phyloP scores from a whole-genome alignment of 129 eudicot species.

The Tanacetum coccineum region DNA sequence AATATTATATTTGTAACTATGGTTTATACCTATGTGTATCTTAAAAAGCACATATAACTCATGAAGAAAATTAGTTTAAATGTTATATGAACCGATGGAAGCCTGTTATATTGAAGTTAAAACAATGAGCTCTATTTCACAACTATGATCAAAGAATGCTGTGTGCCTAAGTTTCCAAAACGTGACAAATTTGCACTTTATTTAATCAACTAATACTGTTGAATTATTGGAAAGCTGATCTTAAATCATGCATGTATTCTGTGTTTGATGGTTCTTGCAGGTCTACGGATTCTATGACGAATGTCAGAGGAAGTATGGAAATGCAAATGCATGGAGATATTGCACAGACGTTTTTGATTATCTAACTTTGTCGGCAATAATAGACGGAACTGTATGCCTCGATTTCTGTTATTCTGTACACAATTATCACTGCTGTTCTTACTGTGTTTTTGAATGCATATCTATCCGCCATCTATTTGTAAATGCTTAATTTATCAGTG shows the following conservation, averaged over 20 bases:
- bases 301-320: slow-evolving; percentile 97
- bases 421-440: background rate
- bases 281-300: slow-evolving; percentile 98
- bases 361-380: slow-evolving; percentile 91
- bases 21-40: too few species aligned
- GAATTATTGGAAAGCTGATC: background rate
- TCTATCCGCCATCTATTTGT: too few species aligned
- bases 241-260: background rate
- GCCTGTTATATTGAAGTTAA: too few species aligned
- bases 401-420: background rate
- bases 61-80: too few species aligned
- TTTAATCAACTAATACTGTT: background rate
- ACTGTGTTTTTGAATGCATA: background rate
- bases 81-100: too few species aligned
- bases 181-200: background rate
- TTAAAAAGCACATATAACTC: too few species aligned
- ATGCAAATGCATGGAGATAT: slow-evolving; percentile 99
- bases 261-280: slow-evolving; percentile 29
- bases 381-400: slow-evolving; percentile 80
- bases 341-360: slow-evolving; percentile 98
- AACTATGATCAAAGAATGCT: too few species aligned
- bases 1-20: background rate
- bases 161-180: background rate
- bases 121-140: too few species aligned
- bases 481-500: too few species aligned